Evolutionary conservation across 805 yeast species (phyloP), one percentile per base, ranked within the genome.

Genomic region (Clavispora fructus): DNA sequence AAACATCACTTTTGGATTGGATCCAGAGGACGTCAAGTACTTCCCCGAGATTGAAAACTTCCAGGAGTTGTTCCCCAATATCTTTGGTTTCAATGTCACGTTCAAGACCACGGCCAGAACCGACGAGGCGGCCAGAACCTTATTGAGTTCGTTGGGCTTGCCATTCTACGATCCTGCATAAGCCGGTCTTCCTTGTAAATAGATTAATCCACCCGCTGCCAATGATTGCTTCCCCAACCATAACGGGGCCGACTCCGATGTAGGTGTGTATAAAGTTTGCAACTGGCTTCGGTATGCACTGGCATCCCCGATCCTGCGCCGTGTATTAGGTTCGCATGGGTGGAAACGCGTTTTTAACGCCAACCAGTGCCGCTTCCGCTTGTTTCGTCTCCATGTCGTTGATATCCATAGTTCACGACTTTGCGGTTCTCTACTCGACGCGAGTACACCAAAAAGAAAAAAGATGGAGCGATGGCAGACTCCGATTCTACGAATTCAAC

Each of bases 41-140:
- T 94, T 94, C 78, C 99, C 99, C 3, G 99, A 94, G 68, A 82
- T 94, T 51, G 96, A 91, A 62, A 79, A 83, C 47, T 89, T 86
- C 67, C 89, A 84, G 63, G 98, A 92, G 64, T 71, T 86, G 53
- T 94, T 92, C 87, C 91, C 96, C 33, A 79, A 74, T 53, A 80
- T 90, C 28, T 88, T 83, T 62, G 97, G 97, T 48, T 77, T 92
- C 75, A 86, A 89, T 62, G 75, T 94, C 46, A 86, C 88, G 35
- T 69, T 94, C 55, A 87, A 87, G 62, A 92, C 98, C 17, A 71
- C 87, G 31, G 96, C 98, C 7, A 89, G 90, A 68, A 82, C 89
- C 17, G 97, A 91, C 62, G 80, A 82, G 29, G 94, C 88, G 59
- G 97, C 98, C 9, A 82, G 95, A 65, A 81, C 87, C 16, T 72